Evolutionary conservation across 2,329 filamentous ascomycete genomes (phyloP), one percentile per base, ranked within the genome.

Genomic region (Fusarium graminum): DNA sequence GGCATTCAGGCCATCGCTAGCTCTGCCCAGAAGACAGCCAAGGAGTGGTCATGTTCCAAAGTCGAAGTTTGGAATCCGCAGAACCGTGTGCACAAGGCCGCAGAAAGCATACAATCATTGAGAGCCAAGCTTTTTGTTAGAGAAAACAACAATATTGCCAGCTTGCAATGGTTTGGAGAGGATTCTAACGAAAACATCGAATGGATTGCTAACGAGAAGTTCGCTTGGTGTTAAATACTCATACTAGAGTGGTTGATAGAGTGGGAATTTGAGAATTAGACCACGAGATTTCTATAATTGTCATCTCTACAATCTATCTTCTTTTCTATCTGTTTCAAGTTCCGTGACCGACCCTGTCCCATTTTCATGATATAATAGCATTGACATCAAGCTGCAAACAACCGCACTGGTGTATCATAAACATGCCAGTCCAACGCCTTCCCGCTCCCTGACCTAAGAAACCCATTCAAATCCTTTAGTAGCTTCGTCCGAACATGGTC

Each of bases 401-500:
- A 72, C 71, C 72, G 62, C 65, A 73, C 49, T 60, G 60, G 65
- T 71, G 70, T 74, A 74, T 74, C 70, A 72, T 70, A 73, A 73
- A 70, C 60, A 71, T 70, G 52, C 67, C 70, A 61, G 49, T 56
- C 43, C 60, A 74, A 73, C 71, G 71, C 71, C 72, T 69, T 71
- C 57, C 63, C 59, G 59, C 69, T 72, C 61, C 67, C 62, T 61
- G 53, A 63, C 62, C 45, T 61, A 67, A 38, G 63, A 70, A 72
- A 53, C 49, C 36, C 50, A 45, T 51, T 47, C 34, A 56, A 44
- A 46, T 63, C 49, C 50, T 68, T 69, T 84, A 88, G 76, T 88
- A 88, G 76, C 85, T 90, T 81, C 91, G 85, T 74, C 94, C 94
- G 80, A 97, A 98, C 89, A 97, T 91, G 79, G 92, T 92, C 91